These are phyloP conservation scores for Saraca asoca DNA, from an alignment of 331 rosid species.

Conservation along the genomic window DNA sequence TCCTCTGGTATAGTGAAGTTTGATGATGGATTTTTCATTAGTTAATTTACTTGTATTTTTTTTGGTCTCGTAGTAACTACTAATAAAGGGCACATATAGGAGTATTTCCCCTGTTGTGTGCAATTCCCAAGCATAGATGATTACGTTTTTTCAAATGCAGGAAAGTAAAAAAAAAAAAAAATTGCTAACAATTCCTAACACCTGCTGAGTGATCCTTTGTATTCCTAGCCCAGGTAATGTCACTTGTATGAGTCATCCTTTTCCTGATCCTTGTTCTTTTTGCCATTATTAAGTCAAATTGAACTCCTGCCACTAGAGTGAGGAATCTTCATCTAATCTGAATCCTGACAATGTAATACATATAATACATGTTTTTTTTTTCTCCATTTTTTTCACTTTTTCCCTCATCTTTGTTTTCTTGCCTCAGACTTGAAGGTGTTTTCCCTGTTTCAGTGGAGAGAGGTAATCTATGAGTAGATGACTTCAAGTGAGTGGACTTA, in stretches of 20 bases:
- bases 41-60: slow-evolving; percentile 18
- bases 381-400: slow-evolving; percentile 43
- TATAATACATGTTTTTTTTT: slow-evolving; percentile 14
- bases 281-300: slow-evolving; percentile 32
- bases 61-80: slow-evolving; percentile 17
- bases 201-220: slow-evolving; percentile 34
- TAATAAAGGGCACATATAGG: slow-evolving; percentile 38
- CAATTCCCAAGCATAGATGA: slow-evolving; percentile 35
- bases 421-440: slow-evolving; percentile 47
- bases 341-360: slow-evolving; percentile 18
- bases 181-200: slow-evolving; percentile 49
- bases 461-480: slow-evolving; percentile 44
- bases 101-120: slow-evolving; percentile 17
- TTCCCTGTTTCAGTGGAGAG: slow-evolving; percentile 43
- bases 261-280: slow-evolving; percentile 33
- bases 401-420: slow-evolving; percentile 45
- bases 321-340: slow-evolving; percentile 37
- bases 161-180: slow-evolving; percentile 52
- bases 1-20: background rate
- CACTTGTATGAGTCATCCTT: slow-evolving; percentile 40
- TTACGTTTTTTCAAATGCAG: slow-evolving; percentile 46
- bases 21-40: background rate
- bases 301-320: slow-evolving; percentile 38
- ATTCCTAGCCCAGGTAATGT: slow-evolving; percentile 47
- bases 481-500: slow-evolving; percentile 47